Percentiles rank a stretch among this genome's conserved stretches.
These are phyloP conservation scores for Pseudopediastrum boryanum DNA, from an alignment of 139 green algal species.

Conservation along the genomic window DNA sequence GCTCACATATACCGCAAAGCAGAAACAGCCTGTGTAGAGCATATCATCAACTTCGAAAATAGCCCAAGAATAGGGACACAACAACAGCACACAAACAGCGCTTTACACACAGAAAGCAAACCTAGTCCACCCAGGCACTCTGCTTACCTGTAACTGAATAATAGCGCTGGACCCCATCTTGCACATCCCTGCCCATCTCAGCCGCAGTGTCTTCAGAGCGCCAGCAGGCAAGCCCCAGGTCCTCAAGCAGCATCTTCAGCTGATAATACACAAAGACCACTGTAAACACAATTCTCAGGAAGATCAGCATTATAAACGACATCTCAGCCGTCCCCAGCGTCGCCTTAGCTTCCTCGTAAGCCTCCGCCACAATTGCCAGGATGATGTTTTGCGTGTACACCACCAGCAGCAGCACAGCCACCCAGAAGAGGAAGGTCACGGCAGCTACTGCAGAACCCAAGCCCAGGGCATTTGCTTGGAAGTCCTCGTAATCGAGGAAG, in stretches of 20 bases:
- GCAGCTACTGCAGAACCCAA: slow-evolving; percentile 28
- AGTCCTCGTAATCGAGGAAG: slow-evolving; percentile 37
- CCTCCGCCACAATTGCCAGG: slow-evolving; percentile 36
- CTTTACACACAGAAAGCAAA: too few relatives aligned
- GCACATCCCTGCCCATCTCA: too few relatives aligned
- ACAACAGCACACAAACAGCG: too few relatives aligned
- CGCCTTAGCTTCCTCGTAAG: slow-evolving; percentile 37
- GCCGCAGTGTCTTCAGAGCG: not conserved
- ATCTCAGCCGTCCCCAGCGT: slow-evolving; percentile 27
- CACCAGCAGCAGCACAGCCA: slow-evolving; percentile 29
- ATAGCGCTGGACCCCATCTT: not conserved
- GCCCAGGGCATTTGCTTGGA: slow-evolving; percentile 28
- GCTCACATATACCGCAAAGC: too few relatives aligned
- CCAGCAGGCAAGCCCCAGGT: not conserved
- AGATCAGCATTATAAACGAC: slow-evolving; percentile 33
- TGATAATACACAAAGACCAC: slow-evolving; percentile 14
- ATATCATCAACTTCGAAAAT: too few relatives aligned
- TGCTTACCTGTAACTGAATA: too few relatives aligned
- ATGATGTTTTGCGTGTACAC: slow-evolving; percentile 33
- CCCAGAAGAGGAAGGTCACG: slow-evolving; percentile 36
- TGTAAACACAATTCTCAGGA: slow-evolving; percentile 22
- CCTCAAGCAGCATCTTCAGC: not conserved
- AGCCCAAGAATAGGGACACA: too few relatives aligned
- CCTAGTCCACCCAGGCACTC: too few relatives aligned
- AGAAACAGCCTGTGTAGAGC: too few relatives aligned